Conservation (phyloP, 2,329 filamentous ascomycete species). For the Aureobasidium sp. region DNA sequence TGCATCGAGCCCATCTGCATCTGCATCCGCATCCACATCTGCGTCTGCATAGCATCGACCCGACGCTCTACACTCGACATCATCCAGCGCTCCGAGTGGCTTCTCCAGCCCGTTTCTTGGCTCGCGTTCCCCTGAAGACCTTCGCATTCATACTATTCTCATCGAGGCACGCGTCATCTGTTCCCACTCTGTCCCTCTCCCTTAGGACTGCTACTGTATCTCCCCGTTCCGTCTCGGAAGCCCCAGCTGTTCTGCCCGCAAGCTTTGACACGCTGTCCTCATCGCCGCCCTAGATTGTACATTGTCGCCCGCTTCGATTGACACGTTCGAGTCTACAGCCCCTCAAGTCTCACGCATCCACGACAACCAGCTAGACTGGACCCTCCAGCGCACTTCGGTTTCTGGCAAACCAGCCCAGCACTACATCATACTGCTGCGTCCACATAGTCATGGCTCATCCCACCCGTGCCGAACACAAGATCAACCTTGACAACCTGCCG, state of each 20-base stretch:
- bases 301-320: not conserved
- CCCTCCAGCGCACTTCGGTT: not conserved
- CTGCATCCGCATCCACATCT: not conserved
- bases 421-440: not conserved
- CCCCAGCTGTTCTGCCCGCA: not conserved
- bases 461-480: constrained; percentile 70
- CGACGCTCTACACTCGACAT: not conserved
- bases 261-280: constrained; percentile 10
- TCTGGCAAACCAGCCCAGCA: constrained; percentile 5
- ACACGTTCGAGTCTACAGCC: not conserved
- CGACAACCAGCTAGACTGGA: constrained; percentile 9
- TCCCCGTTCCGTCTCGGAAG: not conserved
- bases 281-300: not conserved
- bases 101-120: constrained; percentile 10
- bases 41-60: not conserved
- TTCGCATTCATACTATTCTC: constrained; percentile 3
- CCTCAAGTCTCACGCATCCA: not conserved
- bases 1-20: not conserved
- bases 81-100: not conserved
- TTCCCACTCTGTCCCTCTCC: not conserved
- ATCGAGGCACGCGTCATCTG: constrained; percentile 1
- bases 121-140: constrained; percentile 9
- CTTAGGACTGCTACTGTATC: not conserved
- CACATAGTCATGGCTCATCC: constrained; percentile 68
- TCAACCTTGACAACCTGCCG: constrained; percentile 73